These are phyloP conservation scores for Didymella pinodella DNA, from an alignment of 2,329 filamentous ascomycete species.

Conservation along the genomic window DNA sequence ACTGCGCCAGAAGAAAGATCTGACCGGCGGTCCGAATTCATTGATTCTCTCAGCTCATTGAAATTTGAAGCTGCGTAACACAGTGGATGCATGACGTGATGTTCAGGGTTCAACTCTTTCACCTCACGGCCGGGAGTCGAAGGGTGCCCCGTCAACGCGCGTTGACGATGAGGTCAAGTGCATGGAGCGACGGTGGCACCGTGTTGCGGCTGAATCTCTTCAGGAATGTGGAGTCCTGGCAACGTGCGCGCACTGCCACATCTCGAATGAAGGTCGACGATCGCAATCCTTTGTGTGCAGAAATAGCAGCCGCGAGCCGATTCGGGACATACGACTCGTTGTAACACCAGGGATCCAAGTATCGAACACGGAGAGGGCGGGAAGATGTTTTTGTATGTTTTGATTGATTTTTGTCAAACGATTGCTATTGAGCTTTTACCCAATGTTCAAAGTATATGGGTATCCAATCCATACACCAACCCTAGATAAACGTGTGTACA, in stretches of 20 bases:
- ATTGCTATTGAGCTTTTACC: constrained; percentile 21
- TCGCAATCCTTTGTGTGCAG: constrained; percentile 9
- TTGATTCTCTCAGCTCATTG: neutral
- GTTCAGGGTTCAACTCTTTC: neutral
- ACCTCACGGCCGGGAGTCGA: constrained; percentile 6
- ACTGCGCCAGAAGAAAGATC: neutral
- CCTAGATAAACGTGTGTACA: constrained; percentile 35
- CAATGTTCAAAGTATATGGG: constrained; percentile 26
- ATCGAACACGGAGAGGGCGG: constrained; percentile 16
- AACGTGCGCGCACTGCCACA: constrained; percentile 21
- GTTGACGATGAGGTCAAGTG: constrained; percentile 6
- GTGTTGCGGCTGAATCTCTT: constrained; percentile 17
- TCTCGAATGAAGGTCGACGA: constrained; percentile 2
- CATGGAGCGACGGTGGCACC: constrained; percentile 3
- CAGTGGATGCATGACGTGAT: constrained; percentile 18
- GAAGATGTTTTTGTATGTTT: constrained; percentile 1
- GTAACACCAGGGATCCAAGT: constrained; percentile 9
- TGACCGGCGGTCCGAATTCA: neutral
- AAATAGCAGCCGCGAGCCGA: constrained; percentile 6
- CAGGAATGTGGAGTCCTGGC: constrained; percentile 15
- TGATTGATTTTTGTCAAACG: constrained; percentile 22
- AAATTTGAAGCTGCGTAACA: constrained; percentile 5
- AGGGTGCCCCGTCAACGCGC: constrained; percentile 20
- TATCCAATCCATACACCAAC: constrained; percentile 29
- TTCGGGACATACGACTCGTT: constrained; percentile 10